Conservation (phyloP, 2,329 filamentous ascomycete genomes). For the Byssothecium circinans region DNA sequence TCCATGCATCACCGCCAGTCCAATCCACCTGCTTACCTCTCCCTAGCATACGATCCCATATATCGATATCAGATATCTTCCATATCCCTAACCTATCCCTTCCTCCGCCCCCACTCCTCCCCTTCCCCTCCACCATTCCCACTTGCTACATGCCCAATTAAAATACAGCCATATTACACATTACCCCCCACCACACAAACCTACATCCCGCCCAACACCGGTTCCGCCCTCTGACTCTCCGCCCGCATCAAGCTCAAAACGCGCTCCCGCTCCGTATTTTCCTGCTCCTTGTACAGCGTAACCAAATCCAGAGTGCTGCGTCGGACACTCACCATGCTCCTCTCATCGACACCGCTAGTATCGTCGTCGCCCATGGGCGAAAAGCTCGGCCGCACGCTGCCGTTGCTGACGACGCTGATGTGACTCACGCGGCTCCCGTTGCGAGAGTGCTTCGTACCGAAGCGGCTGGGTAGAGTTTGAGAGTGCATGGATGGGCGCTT, state of each 20-base stretch:
- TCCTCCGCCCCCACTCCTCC: too few species aligned
- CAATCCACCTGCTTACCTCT: too few species aligned
- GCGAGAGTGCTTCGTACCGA: conserved; percentile 17
- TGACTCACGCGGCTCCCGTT: conserved; percentile 26
- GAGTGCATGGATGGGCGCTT: conserved; percentile 17
- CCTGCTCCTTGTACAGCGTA: conserved; percentile 40
- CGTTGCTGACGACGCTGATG: conserved; percentile 19
- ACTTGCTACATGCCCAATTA: too few species aligned
- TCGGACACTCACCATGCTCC: conserved; percentile 39
- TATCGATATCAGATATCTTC: too few species aligned
- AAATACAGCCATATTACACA: too few species aligned
- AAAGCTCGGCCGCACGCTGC: conserved; percentile 20
- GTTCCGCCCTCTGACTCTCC: conserved; percentile 10
- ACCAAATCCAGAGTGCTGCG: conserved; percentile 48
- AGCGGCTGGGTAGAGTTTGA: conserved; percentile 15
- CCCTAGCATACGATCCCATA: too few species aligned
- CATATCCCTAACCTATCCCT: too few species aligned
- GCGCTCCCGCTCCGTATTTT: conserved; percentile 37
- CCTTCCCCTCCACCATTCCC: too few species aligned
- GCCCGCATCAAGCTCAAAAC: conserved; percentile 26
- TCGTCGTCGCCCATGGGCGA: conserved; percentile 17
- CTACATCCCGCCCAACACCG: conserved; percentile 6
- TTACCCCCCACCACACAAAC: background rate
- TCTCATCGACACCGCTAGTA: conserved; percentile 17
- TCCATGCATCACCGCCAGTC: too few species aligned